A percentile compares a stretch with the other conserved stretches of the same genome.
phyloP scores from a whole-genome alignment of 305 asterid species.

The Fraxinus dipetala region DNA sequence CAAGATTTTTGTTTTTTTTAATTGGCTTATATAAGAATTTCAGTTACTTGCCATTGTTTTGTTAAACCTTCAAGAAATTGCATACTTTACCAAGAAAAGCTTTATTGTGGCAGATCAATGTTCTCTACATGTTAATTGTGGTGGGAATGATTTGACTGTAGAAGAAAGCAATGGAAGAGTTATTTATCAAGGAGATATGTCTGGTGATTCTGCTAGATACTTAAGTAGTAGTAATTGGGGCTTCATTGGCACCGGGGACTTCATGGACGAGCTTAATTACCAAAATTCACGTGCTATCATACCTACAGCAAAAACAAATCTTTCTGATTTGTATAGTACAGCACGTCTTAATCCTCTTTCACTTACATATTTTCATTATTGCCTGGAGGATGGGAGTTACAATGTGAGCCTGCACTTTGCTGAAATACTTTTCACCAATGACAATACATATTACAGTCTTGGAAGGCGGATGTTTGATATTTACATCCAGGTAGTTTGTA shows the following conservation, averaged over 20 bases:
- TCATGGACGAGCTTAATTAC: slow-evolving; percentile 59
- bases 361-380: slow-evolving; percentile 75
- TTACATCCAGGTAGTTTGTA: slow-evolving; percentile 66
- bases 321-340: slow-evolving; percentile 59
- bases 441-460: slow-evolving; percentile 63
- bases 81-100: slow-evolving; percentile 19
- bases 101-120: slow-evolving; percentile 61
- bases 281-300: slow-evolving; percentile 55
- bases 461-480: slow-evolving; percentile 76
- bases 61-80: neutral
- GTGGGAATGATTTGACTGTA: slow-evolving; percentile 57
- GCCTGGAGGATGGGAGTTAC: slow-evolving; percentile 84
- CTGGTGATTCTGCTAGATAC: slow-evolving; percentile 60
- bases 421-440: slow-evolving; percentile 64
- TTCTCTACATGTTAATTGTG: slow-evolving; percentile 77
- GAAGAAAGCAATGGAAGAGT: slow-evolving; percentile 43
- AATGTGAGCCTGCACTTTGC: slow-evolving; percentile 77
- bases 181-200: slow-evolving; percentile 70
- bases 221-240: slow-evolving; percentile 63
- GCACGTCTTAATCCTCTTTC: slow-evolving; percentile 88
- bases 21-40: neutral
- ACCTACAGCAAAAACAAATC: slow-evolving; percentile 26
- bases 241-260: slow-evolving; percentile 83
- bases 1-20: neutral
- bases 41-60: neutral